Conservation (phyloP, 371 early-diverging fungal genomes). For the Apophysomyces variabilis region DNA sequence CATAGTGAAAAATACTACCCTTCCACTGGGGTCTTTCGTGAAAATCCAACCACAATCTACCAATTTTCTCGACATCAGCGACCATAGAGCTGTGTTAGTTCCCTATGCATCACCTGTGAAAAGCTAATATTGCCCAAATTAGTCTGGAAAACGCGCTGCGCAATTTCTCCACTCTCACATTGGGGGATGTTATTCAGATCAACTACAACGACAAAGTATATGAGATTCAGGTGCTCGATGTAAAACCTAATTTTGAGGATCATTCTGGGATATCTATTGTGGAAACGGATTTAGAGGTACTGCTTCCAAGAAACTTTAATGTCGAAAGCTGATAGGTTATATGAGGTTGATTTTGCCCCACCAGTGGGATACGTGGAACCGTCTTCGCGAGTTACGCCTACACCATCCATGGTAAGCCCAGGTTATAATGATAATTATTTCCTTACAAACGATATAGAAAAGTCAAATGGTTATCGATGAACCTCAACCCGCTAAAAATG, state of each 20-base stretch:
- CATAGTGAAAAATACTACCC: constrained; percentile 76
- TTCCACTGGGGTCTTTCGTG: constrained; percentile 92
- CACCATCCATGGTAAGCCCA: constrained; percentile 44
- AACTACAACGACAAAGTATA: constrained; percentile 90
- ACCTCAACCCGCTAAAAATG: constrained; percentile 45
- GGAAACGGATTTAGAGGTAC: constrained; percentile 97
- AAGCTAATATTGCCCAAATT: neutral
- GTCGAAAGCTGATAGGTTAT: neutral
- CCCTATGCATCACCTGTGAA: neutral
- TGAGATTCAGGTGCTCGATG: constrained; percentile 92
- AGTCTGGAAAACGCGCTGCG: constrained; percentile 96
- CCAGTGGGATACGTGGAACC: constrained; percentile 98
- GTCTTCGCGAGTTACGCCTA: constrained; percentile 37
- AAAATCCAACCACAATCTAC: constrained; percentile 98
- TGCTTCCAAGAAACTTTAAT: neutral
- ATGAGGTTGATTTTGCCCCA: constrained; percentile 94
- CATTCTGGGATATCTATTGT: constrained; percentile 91
- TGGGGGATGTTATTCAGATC: constrained; percentile 93
- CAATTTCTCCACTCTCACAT: constrained; percentile 93
- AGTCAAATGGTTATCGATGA: constrained; percentile 56
- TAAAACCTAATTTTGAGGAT: constrained; percentile 72
- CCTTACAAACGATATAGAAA: constrained; percentile 38
- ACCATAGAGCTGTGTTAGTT: constrained; percentile 95
- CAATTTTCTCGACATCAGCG: constrained; percentile 98
- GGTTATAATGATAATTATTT: neutral